Percentiles rank a stretch among this genome's conserved stretches.
Conservation (phyloP, 2,329 filamentous ascomycete species). For the Cytospora mali region DNA sequence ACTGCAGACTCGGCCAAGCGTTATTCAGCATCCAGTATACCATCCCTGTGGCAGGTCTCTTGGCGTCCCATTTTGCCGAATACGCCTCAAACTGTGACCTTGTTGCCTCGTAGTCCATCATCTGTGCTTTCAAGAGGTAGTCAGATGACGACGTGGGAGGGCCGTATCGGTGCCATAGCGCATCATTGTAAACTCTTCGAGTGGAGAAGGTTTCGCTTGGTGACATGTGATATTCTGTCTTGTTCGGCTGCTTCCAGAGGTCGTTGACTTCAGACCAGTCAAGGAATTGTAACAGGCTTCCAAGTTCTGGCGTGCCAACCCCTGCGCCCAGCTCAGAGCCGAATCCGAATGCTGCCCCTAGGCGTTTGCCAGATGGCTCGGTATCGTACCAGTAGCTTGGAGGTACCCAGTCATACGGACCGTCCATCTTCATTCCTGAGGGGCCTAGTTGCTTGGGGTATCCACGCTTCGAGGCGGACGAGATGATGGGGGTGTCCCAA, state of each 20-base stretch:
- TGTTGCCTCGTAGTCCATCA: constrained; percentile 67
- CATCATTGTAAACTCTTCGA: constrained; percentile 60
- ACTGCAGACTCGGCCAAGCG: constrained; percentile 67
- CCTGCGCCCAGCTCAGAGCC: constrained; percentile 64
- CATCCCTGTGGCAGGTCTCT: constrained; percentile 58
- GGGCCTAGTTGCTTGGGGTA: constrained; percentile 55
- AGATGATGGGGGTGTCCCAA: constrained; percentile 60
- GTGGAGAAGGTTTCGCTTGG: constrained; percentile 58
- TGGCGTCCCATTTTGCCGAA: constrained; percentile 51
- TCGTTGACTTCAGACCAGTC: constrained; percentile 52
- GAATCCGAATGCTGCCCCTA: constrained; percentile 64
- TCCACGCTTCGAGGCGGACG: constrained; percentile 59
- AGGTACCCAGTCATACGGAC: constrained; percentile 68
- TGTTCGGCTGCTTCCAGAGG: constrained; percentile 58
- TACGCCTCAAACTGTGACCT: constrained; percentile 62
- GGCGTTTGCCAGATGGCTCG: constrained; percentile 38
- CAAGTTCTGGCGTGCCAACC: constrained; percentile 62
- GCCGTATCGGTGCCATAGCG: constrained; percentile 56
- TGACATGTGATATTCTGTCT: constrained; percentile 62
- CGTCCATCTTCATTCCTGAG: constrained; percentile 67
- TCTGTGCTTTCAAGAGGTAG: constrained; percentile 62
- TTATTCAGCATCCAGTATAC: constrained; percentile 71
- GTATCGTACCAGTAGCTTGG: constrained; percentile 65
- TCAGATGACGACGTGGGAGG: constrained; percentile 54
- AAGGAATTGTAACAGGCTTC: constrained; percentile 58